Evolutionary conservation across 2,329 filamentous ascomycete genomes (phyloP).

Genomic region (Aspergillus sergii): DNA sequence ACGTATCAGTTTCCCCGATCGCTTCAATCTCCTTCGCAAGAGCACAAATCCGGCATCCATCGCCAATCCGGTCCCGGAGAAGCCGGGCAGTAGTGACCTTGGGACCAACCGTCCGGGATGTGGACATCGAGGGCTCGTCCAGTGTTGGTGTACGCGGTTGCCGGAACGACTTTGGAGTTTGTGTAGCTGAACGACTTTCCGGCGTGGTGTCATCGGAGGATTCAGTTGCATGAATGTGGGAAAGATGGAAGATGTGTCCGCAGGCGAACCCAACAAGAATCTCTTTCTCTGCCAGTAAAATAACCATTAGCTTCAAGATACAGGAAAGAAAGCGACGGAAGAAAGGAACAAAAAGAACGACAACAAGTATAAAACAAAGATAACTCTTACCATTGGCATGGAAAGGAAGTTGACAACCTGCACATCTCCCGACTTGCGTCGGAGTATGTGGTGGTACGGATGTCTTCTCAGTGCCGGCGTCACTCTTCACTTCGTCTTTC

Average conservation of each 20-base stretch:
- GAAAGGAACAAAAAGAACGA: neutral
- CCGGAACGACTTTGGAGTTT: slow-evolving; percentile 26
- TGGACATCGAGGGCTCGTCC: slow-evolving; percentile 31
- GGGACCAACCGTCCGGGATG: slow-evolving; percentile 67
- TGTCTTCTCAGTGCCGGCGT: slow-evolving; percentile 20
- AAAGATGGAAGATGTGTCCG: slow-evolving; percentile 68
- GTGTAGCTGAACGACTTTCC: slow-evolving; percentile 22
- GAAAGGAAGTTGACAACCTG: slow-evolving; percentile 42
- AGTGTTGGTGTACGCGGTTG: slow-evolving; percentile 18
- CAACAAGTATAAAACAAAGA: neutral
- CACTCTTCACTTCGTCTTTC: slow-evolving; percentile 14
- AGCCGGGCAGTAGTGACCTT: slow-evolving; percentile 87
- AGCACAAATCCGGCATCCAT: slow-evolving; percentile 44
- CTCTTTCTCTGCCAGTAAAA: slow-evolving; percentile 48
- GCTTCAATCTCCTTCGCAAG: slow-evolving; percentile 38
- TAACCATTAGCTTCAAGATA: neutral
- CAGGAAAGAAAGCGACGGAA: neutral
- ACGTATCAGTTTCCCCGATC: slow-evolving; percentile 25
- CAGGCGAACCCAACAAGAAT: slow-evolving; percentile 68
- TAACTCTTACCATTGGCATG: slow-evolving; percentile 38
- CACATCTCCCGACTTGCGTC: slow-evolving; percentile 36
- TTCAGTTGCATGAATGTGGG: slow-evolving; percentile 56
- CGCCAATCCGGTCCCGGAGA: slow-evolving; percentile 67
- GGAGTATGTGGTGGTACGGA: slow-evolving; percentile 11
- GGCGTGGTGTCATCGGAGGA: slow-evolving; percentile 22